A percentile compares a stretch with the other conserved stretches of the same genome.
These are phyloP conservation scores for Heracleum sosnowskyi DNA, from an alignment of 129 eudicot genomes.

Conservation along the genomic window DNA sequence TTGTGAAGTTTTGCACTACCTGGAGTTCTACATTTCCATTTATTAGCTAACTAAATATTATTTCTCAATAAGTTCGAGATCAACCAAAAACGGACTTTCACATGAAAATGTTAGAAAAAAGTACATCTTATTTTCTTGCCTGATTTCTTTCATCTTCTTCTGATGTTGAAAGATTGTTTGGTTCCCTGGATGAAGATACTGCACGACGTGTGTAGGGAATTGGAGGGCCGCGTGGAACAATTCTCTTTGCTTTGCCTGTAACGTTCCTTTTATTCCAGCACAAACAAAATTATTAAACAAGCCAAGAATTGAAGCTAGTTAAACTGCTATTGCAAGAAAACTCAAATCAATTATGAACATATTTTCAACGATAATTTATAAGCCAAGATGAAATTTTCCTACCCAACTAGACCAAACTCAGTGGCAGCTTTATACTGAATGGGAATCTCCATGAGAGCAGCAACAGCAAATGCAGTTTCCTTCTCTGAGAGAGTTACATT, in stretches of 20 bases:
- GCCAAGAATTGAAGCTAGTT: background rate
- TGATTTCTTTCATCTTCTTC: constrained; percentile 37
- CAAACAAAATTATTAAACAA: background rate
- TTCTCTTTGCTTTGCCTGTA: constrained; percentile 51
- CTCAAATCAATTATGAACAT: background rate
- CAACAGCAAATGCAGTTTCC: constrained; percentile 83
- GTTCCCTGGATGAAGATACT: constrained; percentile 13
- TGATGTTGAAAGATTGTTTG: constrained; percentile 23
- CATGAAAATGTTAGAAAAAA: no score
- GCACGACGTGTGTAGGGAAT: constrained; percentile 32
- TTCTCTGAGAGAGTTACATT: constrained; percentile 35
- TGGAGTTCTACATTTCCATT: background rate
- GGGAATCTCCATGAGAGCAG: constrained; percentile 85
- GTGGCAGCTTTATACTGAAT: constrained; percentile 51
- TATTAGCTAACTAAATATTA: background rate
- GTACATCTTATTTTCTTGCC: constrained; percentile 20
- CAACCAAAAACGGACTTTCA: background rate
- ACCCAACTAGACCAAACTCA: constrained; percentile 68
- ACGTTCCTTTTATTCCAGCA: constrained; percentile 26
- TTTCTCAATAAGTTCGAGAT: constrained; percentile 1
- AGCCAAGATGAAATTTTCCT: constrained; percentile 8
- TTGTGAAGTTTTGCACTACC: background rate
- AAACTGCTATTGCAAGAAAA: background rate
- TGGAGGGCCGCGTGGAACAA: constrained; percentile 60
- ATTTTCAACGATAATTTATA: background rate